A percentile compares a stretch with the other conserved stretches of the same genome.
Evolutionary conservation across 371 early-diverging fungal genomes (phyloP).

Genomic region (Syncephalastrum monosporum): DNA sequence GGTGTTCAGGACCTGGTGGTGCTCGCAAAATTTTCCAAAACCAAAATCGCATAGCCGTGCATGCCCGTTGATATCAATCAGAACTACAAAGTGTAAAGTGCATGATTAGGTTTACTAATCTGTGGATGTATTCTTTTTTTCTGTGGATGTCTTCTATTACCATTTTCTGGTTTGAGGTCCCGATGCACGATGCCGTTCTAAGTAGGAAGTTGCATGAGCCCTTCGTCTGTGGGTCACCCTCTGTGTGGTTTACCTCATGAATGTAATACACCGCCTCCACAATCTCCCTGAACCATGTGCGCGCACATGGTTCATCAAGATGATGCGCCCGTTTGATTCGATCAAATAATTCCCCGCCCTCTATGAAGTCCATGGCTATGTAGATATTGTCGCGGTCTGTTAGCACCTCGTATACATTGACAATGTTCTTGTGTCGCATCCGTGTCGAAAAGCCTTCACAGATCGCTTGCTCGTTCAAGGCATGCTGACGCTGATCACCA

Average conservation of each 20-base stretch:
- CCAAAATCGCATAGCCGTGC: conserved; percentile 95
- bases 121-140: neutral
- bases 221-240: neutral
- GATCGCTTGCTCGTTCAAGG: conserved; percentile 60
- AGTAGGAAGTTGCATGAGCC: too few species aligned
- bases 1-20: conserved; percentile 80
- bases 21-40: conserved; percentile 87
- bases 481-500: conserved; percentile 52
- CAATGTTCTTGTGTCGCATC: conserved; percentile 83
- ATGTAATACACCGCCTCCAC: conserved; percentile 93
- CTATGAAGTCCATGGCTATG: conserved; percentile 94
- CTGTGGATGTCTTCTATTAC: conserved; percentile 13
- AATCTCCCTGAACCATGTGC: conserved; percentile 93
- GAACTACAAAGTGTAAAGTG: conserved; percentile 31
- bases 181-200: conserved; percentile 80
- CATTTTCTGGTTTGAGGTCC: conserved; percentile 90
- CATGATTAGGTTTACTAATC: neutral
- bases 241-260: conserved; percentile 62
- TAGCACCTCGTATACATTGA: conserved; percentile 86
- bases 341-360: conserved; percentile 97
- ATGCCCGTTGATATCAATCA: conserved; percentile 70
- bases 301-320: conserved; percentile 82
- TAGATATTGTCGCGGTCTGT: conserved; percentile 83
- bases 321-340: conserved; percentile 86
- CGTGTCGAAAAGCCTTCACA: conserved; percentile 60